Conservation (phyloP, 441 rosid species). For the Corymbia citriodora region DNA sequence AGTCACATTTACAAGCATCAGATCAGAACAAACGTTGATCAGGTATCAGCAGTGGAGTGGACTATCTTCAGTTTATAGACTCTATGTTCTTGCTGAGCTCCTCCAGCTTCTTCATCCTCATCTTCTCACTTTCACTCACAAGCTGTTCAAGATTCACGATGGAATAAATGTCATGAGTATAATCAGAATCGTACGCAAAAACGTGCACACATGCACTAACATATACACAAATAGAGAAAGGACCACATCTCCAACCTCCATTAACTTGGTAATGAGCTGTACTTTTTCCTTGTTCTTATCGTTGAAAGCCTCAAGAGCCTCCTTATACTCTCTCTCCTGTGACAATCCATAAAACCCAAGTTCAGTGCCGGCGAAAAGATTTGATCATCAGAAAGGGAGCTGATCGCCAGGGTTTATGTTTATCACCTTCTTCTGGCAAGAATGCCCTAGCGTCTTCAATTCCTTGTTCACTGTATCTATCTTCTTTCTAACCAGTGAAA, state of each 20-base stretch:
- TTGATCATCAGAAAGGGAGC: background rate
- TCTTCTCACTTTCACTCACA: slow-evolving; percentile 8
- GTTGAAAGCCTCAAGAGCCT: slow-evolving; percentile 7
- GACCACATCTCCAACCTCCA: slow-evolving; percentile 3
- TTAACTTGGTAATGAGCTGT: slow-evolving; percentile 7
- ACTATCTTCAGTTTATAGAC: background rate
- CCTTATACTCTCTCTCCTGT: slow-evolving; percentile 15
- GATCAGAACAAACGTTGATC: background rate
- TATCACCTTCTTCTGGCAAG: slow-evolving; percentile 1
- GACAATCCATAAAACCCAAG: background rate
- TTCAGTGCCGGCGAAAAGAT: background rate
- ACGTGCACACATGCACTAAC: background rate
- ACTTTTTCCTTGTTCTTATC: slow-evolving; percentile 14
- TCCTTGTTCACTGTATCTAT: slow-evolving; percentile 9
- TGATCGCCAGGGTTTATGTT: background rate
- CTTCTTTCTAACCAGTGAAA: background rate
- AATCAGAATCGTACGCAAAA: background rate
- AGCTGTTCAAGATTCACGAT: background rate
- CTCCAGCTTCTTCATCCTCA: slow-evolving; percentile 15
- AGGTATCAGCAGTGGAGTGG: background rate
- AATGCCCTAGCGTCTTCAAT: background rate
- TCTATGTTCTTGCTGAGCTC: slow-evolving; percentile 8
- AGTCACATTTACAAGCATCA: background rate
- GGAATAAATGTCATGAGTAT: background rate
- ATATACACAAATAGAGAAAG: background rate